Percentiles rank a stretch among this genome's conserved stretches.
Evolutionary conservation across 805 yeast genomes (phyloP).

Genomic region (Candida tallmaniae): DNA sequence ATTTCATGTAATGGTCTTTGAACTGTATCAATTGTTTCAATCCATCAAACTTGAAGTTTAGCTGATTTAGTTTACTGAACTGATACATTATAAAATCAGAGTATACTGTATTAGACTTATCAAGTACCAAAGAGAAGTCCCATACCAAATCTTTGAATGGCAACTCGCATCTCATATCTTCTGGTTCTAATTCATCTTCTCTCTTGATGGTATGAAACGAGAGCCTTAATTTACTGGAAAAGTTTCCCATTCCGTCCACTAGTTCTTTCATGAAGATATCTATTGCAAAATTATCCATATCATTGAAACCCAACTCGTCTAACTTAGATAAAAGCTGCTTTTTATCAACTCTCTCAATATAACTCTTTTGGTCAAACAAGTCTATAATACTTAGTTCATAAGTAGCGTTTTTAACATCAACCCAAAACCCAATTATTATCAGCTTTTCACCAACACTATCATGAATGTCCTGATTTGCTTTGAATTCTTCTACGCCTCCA

Average conservation of each 20-base stretch:
- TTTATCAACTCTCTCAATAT: background rate
- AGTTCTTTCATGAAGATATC: constrained; percentile 13
- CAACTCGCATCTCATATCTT: background rate
- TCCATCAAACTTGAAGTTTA: constrained; percentile 12
- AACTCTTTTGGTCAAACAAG: background rate
- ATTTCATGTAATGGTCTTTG: constrained; percentile 30
- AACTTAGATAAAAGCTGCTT: background rate
- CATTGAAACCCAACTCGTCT: constrained; percentile 22
- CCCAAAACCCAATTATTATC: too few relatives aligned
- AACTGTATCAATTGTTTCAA: constrained; percentile 18
- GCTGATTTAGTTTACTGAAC: constrained; percentile 1
- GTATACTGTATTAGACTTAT: background rate
- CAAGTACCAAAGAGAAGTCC: background rate
- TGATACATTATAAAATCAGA: constrained; percentile 2
- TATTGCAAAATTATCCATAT: constrained; percentile 16
- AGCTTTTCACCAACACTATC: too few relatives aligned
- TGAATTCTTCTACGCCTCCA: too few relatives aligned
- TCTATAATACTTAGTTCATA: constrained; percentile 1
- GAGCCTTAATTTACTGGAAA: too few relatives aligned
- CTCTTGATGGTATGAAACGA: too few relatives aligned
- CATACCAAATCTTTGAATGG: constrained; percentile 2
- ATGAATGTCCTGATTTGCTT: too few relatives aligned
- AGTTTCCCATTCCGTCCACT: too few relatives aligned
- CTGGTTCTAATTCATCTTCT: too few relatives aligned
- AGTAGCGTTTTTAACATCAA: too few relatives aligned